phyloP scores from a whole-genome alignment of 805 yeast species.

The Yarrowia bubula region DNA sequence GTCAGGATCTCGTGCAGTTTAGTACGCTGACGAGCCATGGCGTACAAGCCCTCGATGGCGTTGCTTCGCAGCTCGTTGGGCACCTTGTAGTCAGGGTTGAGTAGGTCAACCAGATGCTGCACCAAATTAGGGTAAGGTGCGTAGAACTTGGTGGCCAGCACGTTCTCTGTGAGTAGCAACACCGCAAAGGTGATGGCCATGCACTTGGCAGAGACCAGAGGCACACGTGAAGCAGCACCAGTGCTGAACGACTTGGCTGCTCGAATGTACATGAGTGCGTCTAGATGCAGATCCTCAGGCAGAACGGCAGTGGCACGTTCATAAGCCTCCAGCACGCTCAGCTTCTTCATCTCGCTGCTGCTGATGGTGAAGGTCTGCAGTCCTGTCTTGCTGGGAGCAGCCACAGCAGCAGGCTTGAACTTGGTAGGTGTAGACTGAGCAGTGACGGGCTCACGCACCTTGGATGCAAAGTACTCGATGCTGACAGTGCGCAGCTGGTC shows the following conservation, averaged over 20 bases:
- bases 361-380: slow-evolving; percentile 51
- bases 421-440: slow-evolving; percentile 14
- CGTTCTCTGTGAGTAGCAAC: slow-evolving; percentile 55
- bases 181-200: slow-evolving; percentile 64
- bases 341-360: slow-evolving; percentile 56
- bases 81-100: slow-evolving; percentile 61
- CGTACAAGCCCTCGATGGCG: slow-evolving; percentile 66
- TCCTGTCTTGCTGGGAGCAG: slow-evolving; percentile 37
- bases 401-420: neutral
- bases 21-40: slow-evolving; percentile 61
- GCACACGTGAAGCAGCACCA: slow-evolving; percentile 51
- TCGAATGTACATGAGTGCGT: slow-evolving; percentile 59
- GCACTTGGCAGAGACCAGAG: slow-evolving; percentile 62
- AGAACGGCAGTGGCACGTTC: slow-evolving; percentile 31
- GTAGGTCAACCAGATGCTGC: slow-evolving; percentile 64
- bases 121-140: slow-evolving; percentile 71
- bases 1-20: slow-evolving; percentile 77
- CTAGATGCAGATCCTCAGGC: slow-evolving; percentile 64
- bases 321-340: slow-evolving; percentile 37
- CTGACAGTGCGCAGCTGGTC: slow-evolving; percentile 33
- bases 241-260: slow-evolving; percentile 67
- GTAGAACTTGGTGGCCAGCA: slow-evolving; percentile 62
- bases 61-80: slow-evolving; percentile 55
- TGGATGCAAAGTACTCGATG: slow-evolving; percentile 35
- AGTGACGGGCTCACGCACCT: neutral